Evolutionary conservation across 306 rosid species (phyloP).

Genomic region (Mucuna pruriens): DNA sequence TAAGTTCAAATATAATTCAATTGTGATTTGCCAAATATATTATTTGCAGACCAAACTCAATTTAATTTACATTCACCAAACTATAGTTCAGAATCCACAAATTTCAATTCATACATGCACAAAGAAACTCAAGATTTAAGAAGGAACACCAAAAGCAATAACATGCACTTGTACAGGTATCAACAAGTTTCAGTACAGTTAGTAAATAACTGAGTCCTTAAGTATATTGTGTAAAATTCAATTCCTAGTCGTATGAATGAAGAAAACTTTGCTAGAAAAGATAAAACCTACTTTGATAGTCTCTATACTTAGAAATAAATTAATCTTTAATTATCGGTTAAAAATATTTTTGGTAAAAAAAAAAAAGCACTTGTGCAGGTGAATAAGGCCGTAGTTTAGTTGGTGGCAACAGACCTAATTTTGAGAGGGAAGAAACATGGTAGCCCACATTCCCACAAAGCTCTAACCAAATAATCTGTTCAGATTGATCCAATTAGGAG

Average conservation of each 20-base stretch:
- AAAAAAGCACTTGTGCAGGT: background rate
- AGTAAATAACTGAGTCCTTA: no score
- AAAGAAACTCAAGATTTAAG: background rate
- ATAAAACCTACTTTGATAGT: no score
- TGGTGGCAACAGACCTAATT: background rate
- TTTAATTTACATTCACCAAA: background rate
- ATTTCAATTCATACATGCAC: background rate
- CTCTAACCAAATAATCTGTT: background rate
- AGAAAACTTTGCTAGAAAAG: no score
- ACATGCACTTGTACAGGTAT: background rate
- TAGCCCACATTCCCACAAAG: constrained; percentile 34
- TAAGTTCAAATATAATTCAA: background rate
- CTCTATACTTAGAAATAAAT: no score
- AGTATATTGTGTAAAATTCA: no score
- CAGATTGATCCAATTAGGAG: background rate
- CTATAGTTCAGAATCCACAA: background rate
- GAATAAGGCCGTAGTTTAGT: background rate
- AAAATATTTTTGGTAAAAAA: no score
- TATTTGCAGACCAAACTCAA: background rate
- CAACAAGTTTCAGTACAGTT: no score
- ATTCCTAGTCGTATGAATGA: no score
- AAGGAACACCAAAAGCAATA: background rate
- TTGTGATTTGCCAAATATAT: background rate
- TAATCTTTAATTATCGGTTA: no score
- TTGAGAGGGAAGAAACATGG: constrained; percentile 16